Percentiles rank a stretch among this genome's conserved stretches.
Conservation (phyloP, 2,329 filamentous ascomycete species). For the Clonostachys sp. region DNA sequence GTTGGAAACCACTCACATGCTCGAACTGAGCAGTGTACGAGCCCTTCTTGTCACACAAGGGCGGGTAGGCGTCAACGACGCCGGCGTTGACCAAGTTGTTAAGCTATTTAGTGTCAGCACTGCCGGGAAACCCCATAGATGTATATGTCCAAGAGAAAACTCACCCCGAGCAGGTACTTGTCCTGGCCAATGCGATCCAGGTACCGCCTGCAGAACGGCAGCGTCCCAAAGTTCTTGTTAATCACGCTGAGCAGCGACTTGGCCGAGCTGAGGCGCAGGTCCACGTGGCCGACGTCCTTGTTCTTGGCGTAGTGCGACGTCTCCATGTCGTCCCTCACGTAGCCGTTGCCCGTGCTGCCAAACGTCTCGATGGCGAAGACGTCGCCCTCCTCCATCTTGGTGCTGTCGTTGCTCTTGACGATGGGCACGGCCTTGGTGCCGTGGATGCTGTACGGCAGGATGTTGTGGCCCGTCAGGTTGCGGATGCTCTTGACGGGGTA, state of each 20-base stretch:
- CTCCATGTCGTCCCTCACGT: slow-evolving; percentile 84
- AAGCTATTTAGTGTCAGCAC: slow-evolving; percentile 42
- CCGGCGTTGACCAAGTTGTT: slow-evolving; percentile 80
- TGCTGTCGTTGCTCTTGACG: slow-evolving; percentile 80
- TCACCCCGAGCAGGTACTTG: slow-evolving; percentile 85
- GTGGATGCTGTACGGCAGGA: slow-evolving; percentile 85
- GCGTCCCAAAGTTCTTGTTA: slow-evolving; percentile 92
- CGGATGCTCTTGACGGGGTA: slow-evolving; percentile 81
- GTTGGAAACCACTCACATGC: slow-evolving; percentile 61
- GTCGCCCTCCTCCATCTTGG: slow-evolving; percentile 97
- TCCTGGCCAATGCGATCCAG: slow-evolving; percentile 90
- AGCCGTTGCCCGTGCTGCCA: slow-evolving; percentile 86
- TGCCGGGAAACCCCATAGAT: background rate
- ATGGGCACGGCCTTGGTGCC: slow-evolving; percentile 92
- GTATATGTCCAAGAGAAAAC: slow-evolving; percentile 13
- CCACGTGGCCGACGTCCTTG: slow-evolving; percentile 68
- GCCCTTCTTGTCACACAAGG: slow-evolving; percentile 86
- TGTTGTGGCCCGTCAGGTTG: slow-evolving; percentile 87
- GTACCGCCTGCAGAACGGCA: slow-evolving; percentile 88
- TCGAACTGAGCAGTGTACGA: slow-evolving; percentile 94
- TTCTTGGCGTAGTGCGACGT: slow-evolving; percentile 82
- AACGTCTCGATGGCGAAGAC: slow-evolving; percentile 96
- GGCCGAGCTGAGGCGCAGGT: slow-evolving; percentile 74
- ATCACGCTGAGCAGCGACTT: slow-evolving; percentile 84
- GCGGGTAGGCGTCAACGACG: slow-evolving; percentile 87